phyloP scores from a whole-genome alignment of 2,329 filamentous ascomycete genomes.

The Epichloe gansuensis region DNA sequence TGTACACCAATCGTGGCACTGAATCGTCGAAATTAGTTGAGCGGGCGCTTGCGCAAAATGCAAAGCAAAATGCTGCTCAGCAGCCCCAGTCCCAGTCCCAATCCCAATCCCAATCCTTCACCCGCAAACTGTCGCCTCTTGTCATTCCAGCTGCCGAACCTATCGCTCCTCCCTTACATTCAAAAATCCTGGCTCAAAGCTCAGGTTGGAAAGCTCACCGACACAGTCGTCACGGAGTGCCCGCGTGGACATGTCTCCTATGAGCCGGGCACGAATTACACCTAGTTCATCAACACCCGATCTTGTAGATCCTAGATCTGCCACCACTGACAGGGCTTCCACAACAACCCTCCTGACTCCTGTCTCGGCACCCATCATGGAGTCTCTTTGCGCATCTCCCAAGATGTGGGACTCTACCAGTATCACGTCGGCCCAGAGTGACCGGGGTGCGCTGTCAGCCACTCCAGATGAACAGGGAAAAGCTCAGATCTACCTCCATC shows the following conservation, averaged over 20 bases:
- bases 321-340: conserved; percentile 24
- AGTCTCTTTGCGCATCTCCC: conserved; percentile 29
- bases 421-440: not conserved
- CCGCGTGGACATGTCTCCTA: conserved; percentile 35
- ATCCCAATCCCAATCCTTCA: conserved; percentile 19
- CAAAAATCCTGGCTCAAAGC: conserved; percentile 31
- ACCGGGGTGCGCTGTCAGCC: conserved; percentile 2
- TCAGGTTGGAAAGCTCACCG: conserved; percentile 32
- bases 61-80: conserved; percentile 28
- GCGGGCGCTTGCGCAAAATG: conserved; percentile 8
- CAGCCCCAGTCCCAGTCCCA: conserved; percentile 16
- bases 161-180: conserved; percentile 13
- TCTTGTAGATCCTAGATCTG: conserved; percentile 31
- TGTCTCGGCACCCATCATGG: conserved; percentile 33
- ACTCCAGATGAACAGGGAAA: conserved; percentile 7
- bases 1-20: conserved; percentile 9
- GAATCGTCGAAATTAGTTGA: conserved; percentile 13
- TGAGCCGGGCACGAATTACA: conserved; percentile 28
- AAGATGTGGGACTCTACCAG: conserved; percentile 29
- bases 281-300: conserved; percentile 25
- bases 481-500: conserved; percentile 24
- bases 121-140: conserved; percentile 35
- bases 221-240: conserved; percentile 29
- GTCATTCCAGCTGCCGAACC: conserved; percentile 33
- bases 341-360: conserved; percentile 34